These are phyloP conservation scores for Diplodia seriata DNA, from an alignment of 2,329 filamentous ascomycete species.

Conservation along the genomic window DNA sequence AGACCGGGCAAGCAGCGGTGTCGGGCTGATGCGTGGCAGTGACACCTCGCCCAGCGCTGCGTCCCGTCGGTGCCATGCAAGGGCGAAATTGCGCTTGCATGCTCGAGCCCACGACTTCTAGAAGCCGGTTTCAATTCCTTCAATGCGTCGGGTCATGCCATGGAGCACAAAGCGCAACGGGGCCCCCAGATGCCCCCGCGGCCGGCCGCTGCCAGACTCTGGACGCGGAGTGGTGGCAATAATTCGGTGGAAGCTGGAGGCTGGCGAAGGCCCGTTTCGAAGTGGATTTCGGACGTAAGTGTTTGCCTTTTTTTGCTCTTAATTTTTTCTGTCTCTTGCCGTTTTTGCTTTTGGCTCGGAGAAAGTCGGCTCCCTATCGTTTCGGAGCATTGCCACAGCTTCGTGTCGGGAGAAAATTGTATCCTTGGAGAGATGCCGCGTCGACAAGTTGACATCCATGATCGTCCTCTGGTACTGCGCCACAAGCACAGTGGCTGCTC, in stretches of 20 bases:
- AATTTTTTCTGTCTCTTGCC: background rate
- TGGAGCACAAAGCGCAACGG: background rate
- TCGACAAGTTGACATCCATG: background rate
- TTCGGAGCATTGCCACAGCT: background rate
- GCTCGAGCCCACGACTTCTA: slow-evolving; percentile 7
- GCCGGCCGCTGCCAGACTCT: background rate
- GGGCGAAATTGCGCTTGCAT: slow-evolving; percentile 24
- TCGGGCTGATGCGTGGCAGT: slow-evolving; percentile 23
- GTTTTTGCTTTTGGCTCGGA: slow-evolving; percentile 7
- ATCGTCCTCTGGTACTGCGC: background rate
- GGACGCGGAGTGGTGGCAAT: slow-evolving; percentile 5
- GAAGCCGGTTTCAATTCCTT: slow-evolving; percentile 14
- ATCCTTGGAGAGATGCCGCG: background rate
- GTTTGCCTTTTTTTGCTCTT: background rate
- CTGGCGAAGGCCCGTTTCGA: slow-evolving; percentile 3
- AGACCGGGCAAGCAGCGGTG: slow-evolving; percentile 10
- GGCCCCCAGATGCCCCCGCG: background rate
- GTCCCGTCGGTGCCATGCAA: slow-evolving; percentile 2
- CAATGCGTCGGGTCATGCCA: background rate
- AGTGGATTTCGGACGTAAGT: slow-evolving; percentile 12
- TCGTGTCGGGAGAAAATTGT: background rate
- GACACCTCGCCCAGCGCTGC: slow-evolving; percentile 2
- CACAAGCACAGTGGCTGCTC: background rate
- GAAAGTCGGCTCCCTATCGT: slow-evolving; percentile 1
- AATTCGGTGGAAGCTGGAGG: background rate